phyloP scores from a whole-genome alignment of 768 basidiomycete species.

The Amanita fuliginea region DNA sequence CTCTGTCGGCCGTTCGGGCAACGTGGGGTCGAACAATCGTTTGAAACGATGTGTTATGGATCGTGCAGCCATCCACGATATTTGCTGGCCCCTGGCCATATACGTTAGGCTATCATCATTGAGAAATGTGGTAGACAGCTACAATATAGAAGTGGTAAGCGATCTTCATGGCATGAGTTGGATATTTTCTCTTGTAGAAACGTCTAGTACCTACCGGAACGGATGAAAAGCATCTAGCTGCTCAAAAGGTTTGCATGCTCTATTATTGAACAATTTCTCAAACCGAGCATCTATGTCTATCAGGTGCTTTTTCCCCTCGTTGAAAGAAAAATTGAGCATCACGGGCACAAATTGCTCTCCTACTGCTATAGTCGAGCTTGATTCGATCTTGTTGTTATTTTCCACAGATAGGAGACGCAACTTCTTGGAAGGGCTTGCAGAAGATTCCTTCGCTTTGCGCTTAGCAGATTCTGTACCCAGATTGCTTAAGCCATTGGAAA shows the following conservation, averaged over 20 bases:
- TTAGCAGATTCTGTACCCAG: conserved; percentile 7
- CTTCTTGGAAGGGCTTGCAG: not conserved
- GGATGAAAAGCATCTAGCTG: conserved; percentile 69
- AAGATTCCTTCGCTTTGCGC: conserved; percentile 9
- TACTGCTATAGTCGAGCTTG: not conserved
- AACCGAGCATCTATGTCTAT: conserved; percentile 61
- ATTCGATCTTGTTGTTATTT: not conserved
- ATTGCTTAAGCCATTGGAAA: not conserved
- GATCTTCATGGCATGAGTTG: conserved; percentile 31
- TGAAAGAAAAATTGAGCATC: conserved; percentile 63
- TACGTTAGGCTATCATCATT: not conserved
- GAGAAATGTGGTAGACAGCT: not conserved
- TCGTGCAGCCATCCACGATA: conserved; percentile 80
- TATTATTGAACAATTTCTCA: conserved; percentile 46
- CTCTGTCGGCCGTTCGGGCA: conserved; percentile 58
- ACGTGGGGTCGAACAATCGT: conserved; percentile 58
- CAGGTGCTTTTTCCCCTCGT: conserved; percentile 65
- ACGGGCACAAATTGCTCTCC: conserved; percentile 44
- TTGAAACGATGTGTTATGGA: conserved; percentile 75
- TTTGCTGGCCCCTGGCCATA: conserved; percentile 56
- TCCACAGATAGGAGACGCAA: not conserved
- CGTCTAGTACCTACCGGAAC: conserved; percentile 48
- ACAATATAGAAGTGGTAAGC: conserved; percentile 64
- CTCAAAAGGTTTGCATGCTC: conserved; percentile 72
- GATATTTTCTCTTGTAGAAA: not conserved